phyloP scores from a whole-genome alignment of 2,329 filamentous ascomycete genomes.

The Beauveria sp. region DNA sequence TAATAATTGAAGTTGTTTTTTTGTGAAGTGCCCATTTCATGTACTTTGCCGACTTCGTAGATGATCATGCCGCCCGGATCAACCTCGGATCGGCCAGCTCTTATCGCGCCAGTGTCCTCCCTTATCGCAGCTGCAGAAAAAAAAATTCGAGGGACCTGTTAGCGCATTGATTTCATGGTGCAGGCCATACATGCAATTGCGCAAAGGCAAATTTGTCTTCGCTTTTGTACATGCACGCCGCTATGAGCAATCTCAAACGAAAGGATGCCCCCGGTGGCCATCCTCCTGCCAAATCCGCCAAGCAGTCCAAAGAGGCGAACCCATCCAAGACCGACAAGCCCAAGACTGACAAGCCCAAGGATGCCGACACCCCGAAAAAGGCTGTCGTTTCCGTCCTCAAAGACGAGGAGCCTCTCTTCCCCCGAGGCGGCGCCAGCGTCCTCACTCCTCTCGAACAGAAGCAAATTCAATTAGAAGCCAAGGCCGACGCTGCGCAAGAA shows the following conservation, averaged over 20 bases:
- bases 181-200: conserved; percentile 6
- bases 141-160: conserved; percentile 20
- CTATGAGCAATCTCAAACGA: conserved; percentile 50
- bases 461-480: conserved; percentile 90
- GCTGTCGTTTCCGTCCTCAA: conserved; percentile 41
- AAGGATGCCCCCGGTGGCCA: conserved; percentile 49
- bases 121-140: conserved; percentile 24
- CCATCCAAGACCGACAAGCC: conserved; percentile 37
- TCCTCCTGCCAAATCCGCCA: conserved; percentile 40
- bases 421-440: conserved; percentile 82
- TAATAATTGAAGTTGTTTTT: too few relatives aligned
- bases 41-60: too few relatives aligned
- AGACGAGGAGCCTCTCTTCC: conserved; percentile 85
- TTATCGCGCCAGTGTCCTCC: conserved; percentile 15
- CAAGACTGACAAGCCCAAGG: background rate
- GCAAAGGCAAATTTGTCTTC: conserved; percentile 12
- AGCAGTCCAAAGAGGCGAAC: conserved; percentile 36
- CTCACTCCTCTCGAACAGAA: conserved; percentile 92
- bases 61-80: background rate
- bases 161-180: background rate
- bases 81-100: background rate
- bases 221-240: conserved; percentile 22
- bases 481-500: conserved; percentile 85
- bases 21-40: too few relatives aligned
- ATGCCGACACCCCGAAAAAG: conserved; percentile 21